Percentiles rank a stretch among this genome's conserved stretches.
These are phyloP conservation scores for Vitis hybrid DNA, from an alignment of 177 flowering plant genomes.

Conservation along the genomic window DNA sequence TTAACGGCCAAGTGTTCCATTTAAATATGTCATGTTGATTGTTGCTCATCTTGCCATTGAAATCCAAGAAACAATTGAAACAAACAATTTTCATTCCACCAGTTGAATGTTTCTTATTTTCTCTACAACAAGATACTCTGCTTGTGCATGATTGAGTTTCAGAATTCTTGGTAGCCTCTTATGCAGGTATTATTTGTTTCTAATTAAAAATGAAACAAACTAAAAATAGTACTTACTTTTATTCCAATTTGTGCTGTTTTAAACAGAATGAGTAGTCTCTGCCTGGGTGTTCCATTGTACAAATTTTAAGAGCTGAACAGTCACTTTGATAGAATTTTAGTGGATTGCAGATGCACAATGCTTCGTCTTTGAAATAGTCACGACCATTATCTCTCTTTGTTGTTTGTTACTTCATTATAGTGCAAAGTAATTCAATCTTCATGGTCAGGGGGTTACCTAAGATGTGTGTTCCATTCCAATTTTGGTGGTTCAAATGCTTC, in stretches of 20 bases:
- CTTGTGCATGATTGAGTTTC: neutral
- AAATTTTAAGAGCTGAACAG: neutral
- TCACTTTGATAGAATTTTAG: neutral
- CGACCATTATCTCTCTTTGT: neutral
- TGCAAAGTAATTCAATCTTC: conserved; percentile 1
- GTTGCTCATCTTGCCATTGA: neutral
- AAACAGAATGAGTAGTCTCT: neutral
- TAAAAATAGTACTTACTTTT: neutral
- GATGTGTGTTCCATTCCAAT: neutral
- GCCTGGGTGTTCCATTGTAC: neutral
- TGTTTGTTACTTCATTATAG: neutral
- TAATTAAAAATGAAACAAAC: neutral
- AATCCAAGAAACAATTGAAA: neutral
- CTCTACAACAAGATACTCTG: neutral
- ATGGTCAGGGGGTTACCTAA: neutral
- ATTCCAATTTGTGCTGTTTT: neutral
- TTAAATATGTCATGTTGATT: neutral
- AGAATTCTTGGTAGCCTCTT: neutral
- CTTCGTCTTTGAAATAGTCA: neutral
- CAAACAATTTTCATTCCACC: neutral
- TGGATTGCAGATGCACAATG: neutral
- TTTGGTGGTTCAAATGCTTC: neutral
- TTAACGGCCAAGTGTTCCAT: neutral
- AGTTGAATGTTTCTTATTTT: neutral
- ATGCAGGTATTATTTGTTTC: neutral